Evolutionary conservation across 345 rosid species (phyloP), one percentile per base, ranked within the genome.

Genomic region (Salix udensis): DNA sequence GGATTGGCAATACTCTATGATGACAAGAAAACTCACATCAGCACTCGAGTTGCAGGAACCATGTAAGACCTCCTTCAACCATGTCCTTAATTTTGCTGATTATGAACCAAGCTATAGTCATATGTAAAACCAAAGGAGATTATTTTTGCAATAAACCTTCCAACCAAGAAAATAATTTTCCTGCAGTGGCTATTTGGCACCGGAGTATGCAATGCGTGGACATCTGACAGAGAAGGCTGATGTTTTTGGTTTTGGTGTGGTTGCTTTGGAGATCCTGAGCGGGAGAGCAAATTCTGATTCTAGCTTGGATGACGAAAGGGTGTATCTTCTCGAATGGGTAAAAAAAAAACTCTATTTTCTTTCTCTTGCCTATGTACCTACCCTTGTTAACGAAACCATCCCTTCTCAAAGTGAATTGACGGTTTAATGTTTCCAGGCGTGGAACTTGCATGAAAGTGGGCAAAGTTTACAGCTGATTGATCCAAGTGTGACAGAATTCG

Each of bases 141-240:
- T 16, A 13, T 68, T 66, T 36, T 66, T 19, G 1, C 69, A 67
- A n/a, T 67, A 67, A 68, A 39, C 62, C 40, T 50, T 16, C 55
- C 28, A 26, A 61, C 9, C 28, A 64, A 18, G 31, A 2, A 73
- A 18, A 10, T 55, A 8, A 50, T 74, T 34, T 74, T 44, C 12
- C 14, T 65, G 55, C 19, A 85, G 84, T 10, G 97, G 95, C 24
- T 92, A 92, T 76, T 82, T 92, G 36, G 88, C 93, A 23, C 97
- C 93, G 1, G 93, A 92, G 80, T 92, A 92, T 65, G 94, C 91
- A 48, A 87, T 90, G 91, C 88, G 83, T 53, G 93, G 93, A 37
- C 93, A 85, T 68, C 91, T 92, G 1, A 92, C 90, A 4, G 94
- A 90, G 86, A 92, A 92, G 79, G 87, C 92, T 18, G 93, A 92